Evolutionary conservation across 495 filamentous ascomycete species (phyloP).

Genomic region (Collariella sp.): DNA sequence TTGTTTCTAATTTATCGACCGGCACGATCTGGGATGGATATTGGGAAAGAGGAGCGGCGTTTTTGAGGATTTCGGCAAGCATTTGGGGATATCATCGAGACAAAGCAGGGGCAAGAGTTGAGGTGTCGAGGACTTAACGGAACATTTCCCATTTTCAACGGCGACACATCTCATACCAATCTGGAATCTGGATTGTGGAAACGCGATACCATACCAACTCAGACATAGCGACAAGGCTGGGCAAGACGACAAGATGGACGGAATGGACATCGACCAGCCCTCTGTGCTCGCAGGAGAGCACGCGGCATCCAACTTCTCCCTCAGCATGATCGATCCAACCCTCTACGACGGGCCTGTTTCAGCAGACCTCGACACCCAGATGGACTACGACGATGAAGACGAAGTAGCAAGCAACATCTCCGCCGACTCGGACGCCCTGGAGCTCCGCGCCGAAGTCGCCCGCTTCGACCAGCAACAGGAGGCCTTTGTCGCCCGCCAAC

Average conservation of each 20-base stretch:
- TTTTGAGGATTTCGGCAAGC: no score
- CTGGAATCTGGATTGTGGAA: no score
- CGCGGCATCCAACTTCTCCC: not conserved
- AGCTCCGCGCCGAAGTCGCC: constrained; percentile 28
- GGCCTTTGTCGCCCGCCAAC: constrained; percentile 26
- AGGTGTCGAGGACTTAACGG: no score
- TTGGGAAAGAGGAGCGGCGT: no score
- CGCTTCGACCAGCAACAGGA: constrained; percentile 29
- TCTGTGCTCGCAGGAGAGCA: not conserved
- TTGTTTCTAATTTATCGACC: no score
- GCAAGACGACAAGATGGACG: constrained; percentile 7
- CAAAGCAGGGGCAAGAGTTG: no score
- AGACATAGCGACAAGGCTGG: no score
- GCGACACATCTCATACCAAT: no score
- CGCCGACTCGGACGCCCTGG: constrained; percentile 32
- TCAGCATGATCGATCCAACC: constrained; percentile 13
- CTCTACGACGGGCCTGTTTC: not conserved
- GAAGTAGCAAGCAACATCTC: constrained; percentile 25
- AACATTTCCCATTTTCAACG: no score
- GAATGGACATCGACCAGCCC: constrained; percentile 19
- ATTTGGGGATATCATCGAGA: no score
- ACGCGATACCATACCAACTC: no score
- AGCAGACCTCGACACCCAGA: not conserved
- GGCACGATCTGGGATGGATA: no score
- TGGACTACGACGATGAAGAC: constrained; percentile 11